Evolutionary conservation across 345 rosid species (phyloP), one percentile per base, ranked within the genome.

Genomic region (Corchorus olitorius): DNA sequence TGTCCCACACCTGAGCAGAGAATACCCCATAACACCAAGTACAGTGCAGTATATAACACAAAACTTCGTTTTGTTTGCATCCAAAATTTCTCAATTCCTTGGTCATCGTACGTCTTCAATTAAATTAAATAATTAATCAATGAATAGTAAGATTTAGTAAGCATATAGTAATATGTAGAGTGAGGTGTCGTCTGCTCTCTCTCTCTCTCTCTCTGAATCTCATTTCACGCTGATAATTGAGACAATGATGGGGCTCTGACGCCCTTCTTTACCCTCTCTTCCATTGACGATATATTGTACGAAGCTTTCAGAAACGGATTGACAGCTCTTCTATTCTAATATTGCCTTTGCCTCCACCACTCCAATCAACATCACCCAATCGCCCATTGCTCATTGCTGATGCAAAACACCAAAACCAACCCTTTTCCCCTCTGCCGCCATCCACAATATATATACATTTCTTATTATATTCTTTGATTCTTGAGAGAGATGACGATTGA

Each of bases 161-260:
- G 16, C 8, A 39, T 60, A 2, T 3, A 6, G 45, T 12, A 13
- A 1, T 39, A 39, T 6, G 43, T 6, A 39, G 4, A 39, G 27
- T 27, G 27, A 27, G 27, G 27, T 27, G 27, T 27, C 43, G 3
- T 6, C 6, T 3, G 43, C 43, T 39, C 43, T 39, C 55, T 45
- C 20, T 1, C 2, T 15, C 4, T 27, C 0, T 27, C 8, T 64
- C 2, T 68, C 56, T 48, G 17, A 11, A 13, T 20, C 37, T 0
- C 41, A 8, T 13, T 2, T 4, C 37, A 64, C 27, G 43, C 41
- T 50, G 73, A 82, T 84, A 78, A 84, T 82, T 83, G 85, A 82
- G 88, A 84, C 80, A 87, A 87, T 85, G 87, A 87, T 87, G 83
- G 87, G 80, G 85, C 84, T 84, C 88, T 87, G 84, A 72, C 71